Evolutionary conservation across 2,329 filamentous ascomycete genomes (phyloP), one percentile per base, ranked within the genome.

Genomic region (Aspergillus sp.): DNA sequence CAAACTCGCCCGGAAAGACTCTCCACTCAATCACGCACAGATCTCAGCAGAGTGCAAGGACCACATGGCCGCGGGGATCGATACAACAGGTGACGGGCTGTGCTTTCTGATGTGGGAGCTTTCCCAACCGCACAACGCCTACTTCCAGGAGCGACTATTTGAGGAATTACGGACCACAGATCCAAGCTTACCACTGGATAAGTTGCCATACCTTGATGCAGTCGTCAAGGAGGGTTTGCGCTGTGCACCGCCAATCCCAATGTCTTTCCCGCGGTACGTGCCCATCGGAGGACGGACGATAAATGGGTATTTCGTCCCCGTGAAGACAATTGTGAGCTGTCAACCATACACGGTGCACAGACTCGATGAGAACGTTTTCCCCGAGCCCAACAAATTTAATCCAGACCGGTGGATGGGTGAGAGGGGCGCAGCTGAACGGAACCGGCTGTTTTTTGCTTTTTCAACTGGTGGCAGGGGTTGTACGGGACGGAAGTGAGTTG

Each of bases 81-180:
- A 90, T 64, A 90, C 88, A 0, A 89, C 87, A 0, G 86, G 87
- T 15, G 87, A 90, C 63, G 86, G 80, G 0, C 76, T 90, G 0
- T 89, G 86, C 66, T 89, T 89, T 66, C 76, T 90, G 12, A 87
- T 90, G 83, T 87, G 86, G 81, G 83, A 89, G 68, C 77, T 90
- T 2, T 90, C 87, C 2, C 83, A 84, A 61, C 83, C 85, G 2
- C 72, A 79, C 7, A 86, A 82, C 4, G 64, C 75, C 1, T 58
- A 68, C 2, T 75, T 83, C 49, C 87, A 89, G 69, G 68, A 74
- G 11, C 75, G 71, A 3, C 75, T 89, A 4, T 77, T 79, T 24
- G 66, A 76, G 15, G 87, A 89, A 68, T 70, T 88, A 4, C 65
- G 63, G 0, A 66, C 71, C 3, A 79, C 80, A 46, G 69, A 76